phyloP scores from a whole-genome alignment of 352 stramenopile genomes.

The Thraustotheca clavata region DNA sequence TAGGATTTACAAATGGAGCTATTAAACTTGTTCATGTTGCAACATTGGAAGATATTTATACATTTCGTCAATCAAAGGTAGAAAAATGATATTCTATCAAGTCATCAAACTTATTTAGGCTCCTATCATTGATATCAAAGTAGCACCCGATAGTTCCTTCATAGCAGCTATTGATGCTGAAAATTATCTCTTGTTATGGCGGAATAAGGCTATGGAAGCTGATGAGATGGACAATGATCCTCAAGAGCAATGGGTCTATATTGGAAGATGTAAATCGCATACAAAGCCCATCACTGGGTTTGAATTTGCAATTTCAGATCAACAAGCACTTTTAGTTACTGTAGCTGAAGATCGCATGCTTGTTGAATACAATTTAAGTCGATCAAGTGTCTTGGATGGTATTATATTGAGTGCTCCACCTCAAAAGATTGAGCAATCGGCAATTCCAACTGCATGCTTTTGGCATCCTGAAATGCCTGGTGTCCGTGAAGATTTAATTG shows the following conservation, averaged over 20 bases:
- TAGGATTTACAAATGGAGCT: slow-evolving; percentile 79
- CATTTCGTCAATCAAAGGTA: slow-evolving; percentile 52
- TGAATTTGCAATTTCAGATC: slow-evolving; percentile 76
- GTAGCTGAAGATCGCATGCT: slow-evolving; percentile 80
- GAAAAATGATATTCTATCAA: slow-evolving; percentile 10
- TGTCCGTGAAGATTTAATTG: slow-evolving; percentile 81
- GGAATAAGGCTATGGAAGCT: slow-evolving; percentile 31
- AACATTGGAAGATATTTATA: slow-evolving; percentile 63
- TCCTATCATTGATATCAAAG: slow-evolving; percentile 63
- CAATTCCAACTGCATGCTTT: slow-evolving; percentile 77
- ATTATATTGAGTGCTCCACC: slow-evolving; percentile 68
- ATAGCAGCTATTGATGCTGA: slow-evolving; percentile 73
- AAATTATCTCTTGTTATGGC: slow-evolving; percentile 71
- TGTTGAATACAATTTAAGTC: slow-evolving; percentile 84
- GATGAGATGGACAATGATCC: background rate
- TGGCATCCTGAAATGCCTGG: slow-evolving; percentile 80
- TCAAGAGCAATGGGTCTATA: slow-evolving; percentile 62
- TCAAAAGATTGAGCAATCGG: slow-evolving; percentile 76
- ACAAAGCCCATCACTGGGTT: slow-evolving; percentile 79
- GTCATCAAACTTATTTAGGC: background rate
- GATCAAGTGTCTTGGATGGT: slow-evolving; percentile 77
- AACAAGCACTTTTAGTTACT: slow-evolving; percentile 70
- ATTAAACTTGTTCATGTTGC: slow-evolving; percentile 80
- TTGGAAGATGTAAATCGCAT: slow-evolving; percentile 71
- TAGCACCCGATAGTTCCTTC: slow-evolving; percentile 58